A percentile compares a stretch with the other conserved stretches of the same genome.
Evolutionary conservation across 306 rosid genomes (phyloP).

Genomic region (Clitoria ternatea): DNA sequence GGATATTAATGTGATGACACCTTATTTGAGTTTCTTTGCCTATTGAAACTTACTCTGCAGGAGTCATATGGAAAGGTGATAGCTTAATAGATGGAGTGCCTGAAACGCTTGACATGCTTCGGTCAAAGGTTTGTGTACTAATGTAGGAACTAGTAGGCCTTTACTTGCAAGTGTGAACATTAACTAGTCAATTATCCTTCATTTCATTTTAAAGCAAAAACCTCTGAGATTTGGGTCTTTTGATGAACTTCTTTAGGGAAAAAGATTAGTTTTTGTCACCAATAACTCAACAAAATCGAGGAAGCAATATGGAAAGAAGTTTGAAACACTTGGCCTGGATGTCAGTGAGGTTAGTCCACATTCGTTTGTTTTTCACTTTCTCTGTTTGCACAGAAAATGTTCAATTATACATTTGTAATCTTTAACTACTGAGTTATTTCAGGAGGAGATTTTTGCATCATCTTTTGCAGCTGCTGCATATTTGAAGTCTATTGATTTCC

Average conservation of each 20-base stretch:
- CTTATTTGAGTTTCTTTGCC: background rate
- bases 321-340: constrained; percentile 88
- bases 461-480: constrained; percentile 98
- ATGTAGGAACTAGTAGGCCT: constrained; percentile 20
- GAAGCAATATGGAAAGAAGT: constrained; percentile 98
- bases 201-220: background rate
- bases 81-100: constrained; percentile 93
- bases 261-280: constrained; percentile 93
- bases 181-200: background rate
- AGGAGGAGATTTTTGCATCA: constrained; percentile 99
- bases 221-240: background rate
- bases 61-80: constrained; percentile 99
- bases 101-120: constrained; percentile 88
- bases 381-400: constrained; percentile 10
- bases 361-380: constrained; percentile 5
- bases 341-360: constrained; percentile 68
- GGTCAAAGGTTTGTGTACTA: constrained; percentile 68
- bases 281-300: constrained; percentile 98
- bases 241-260: constrained; percentile 54
- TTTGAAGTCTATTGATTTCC: constrained; percentile 84
- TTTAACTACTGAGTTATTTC: constrained; percentile 25
- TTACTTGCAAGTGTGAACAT: constrained; percentile 10
- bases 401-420: background rate
- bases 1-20: background rate
- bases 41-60: constrained; percentile 38